Evolutionary conservation across 176 grass and related monocot genomes (phyloP).

Genomic region (Raddia guianensis): DNA sequence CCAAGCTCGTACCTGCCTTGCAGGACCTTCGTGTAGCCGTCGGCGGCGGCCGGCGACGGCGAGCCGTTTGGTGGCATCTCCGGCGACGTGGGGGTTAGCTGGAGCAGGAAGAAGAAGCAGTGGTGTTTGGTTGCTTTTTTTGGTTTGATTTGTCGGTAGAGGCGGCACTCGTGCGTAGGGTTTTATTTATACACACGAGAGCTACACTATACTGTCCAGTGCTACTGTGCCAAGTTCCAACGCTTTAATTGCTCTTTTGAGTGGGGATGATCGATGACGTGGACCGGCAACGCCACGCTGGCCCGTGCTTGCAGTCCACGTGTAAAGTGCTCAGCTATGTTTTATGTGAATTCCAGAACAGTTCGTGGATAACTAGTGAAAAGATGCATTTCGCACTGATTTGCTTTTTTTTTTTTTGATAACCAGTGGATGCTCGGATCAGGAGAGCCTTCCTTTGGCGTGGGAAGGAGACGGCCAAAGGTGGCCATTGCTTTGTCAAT

Average conservation of each 20-base stretch:
- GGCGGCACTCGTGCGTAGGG: not conserved
- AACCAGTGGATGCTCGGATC: no score
- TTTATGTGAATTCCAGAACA: not conserved
- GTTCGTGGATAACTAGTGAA: not conserved
- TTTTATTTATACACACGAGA: not conserved
- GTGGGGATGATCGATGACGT: not conserved
- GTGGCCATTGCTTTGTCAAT: no score
- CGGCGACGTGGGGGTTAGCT: not conserved
- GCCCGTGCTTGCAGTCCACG: not conserved
- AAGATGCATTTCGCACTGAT: no score
- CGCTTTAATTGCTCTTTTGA: not conserved
- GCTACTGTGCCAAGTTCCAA: no score
- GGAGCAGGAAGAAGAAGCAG: not conserved
- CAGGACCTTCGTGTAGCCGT: slow-evolving; percentile 20
- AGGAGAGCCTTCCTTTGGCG: no score
- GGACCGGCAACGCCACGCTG: not conserved
- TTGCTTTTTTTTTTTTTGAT: no score
- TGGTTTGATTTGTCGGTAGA: not conserved
- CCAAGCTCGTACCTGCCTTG: slow-evolving; percentile 44
- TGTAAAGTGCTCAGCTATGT: not conserved
- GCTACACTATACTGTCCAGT: not conserved
- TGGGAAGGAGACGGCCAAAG: no score
- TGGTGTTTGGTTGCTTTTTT: not conserved
- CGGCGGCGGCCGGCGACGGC: not conserved
- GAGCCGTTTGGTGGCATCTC: not conserved